Percentiles rank a stretch among this genome's conserved stretches.
These are phyloP conservation scores for Remersonia thermophila DNA, from an alignment of 2,329 filamentous ascomycete genomes.

Conservation along the genomic window DNA sequence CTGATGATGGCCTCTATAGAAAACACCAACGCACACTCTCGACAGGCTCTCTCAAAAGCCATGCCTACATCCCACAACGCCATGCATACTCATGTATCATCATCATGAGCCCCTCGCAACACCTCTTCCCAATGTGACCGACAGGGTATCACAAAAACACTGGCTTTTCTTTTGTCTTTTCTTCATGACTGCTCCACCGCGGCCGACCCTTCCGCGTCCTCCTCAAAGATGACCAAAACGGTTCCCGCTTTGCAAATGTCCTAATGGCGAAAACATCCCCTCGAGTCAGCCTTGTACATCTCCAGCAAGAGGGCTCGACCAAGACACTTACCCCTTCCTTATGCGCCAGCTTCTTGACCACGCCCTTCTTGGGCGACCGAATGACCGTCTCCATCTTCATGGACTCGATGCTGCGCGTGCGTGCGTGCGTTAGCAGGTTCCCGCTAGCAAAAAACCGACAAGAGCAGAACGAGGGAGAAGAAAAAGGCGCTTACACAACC, in stretches of 20 bases:
- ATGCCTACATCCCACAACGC: no score
- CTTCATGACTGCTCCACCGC: not conserved
- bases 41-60: no score
- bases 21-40: no score
- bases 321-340: conserved; percentile 56
- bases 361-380: conserved; percentile 59
- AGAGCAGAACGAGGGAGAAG: conserved; percentile 18
- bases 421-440: not conserved
- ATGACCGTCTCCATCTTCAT: conserved; percentile 90
- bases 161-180: not conserved
- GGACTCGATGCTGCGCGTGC: conserved; percentile 52
- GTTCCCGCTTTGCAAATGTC: conserved; percentile 71
- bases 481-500: conserved; percentile 63
- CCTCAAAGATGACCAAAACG: conserved; percentile 61
- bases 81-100: no score
- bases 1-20: no score
- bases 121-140: no score
- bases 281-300: not conserved
- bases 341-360: conserved; percentile 61
- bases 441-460: conserved; percentile 16
- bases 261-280: conserved; percentile 25
- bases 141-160: not conserved
- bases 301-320: no score
- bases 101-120: no score
- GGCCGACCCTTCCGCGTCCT: conserved; percentile 20